Base-by-base conservation (phyloP, 768 basidiomycete species). In the Mycena latifolia region DNA sequence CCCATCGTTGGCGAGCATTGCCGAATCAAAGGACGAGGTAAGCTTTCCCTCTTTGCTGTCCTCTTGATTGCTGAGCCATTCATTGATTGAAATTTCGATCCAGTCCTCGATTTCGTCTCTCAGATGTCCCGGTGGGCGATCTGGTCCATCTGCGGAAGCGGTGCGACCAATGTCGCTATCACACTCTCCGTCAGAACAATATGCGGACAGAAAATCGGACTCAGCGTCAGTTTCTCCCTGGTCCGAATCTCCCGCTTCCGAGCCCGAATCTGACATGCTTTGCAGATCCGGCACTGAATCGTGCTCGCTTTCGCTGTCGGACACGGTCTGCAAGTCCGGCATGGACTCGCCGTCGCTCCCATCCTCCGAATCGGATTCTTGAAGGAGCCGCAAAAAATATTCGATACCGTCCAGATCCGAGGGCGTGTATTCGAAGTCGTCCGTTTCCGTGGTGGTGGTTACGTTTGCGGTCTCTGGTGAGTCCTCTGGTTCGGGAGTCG, bases 211-310 rank as follows among this genome's bases (percentile, higher is more conserved):
- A n/a, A n/a, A n/a, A n/a, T n/a, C n/a, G n/a, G n/a, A n/a, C n/a
- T n/a, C n/a, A n/a, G n/a, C n/a, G n/a, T n/a, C n/a, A n/a, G n/a
- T n/a, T n/a, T n/a, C n/a, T n/a, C n/a, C n/a, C 15, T 14, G 37
- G 8, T 37, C 14, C 37, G 37, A 37, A n/a, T n/a, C n/a, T n/a
- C n/a, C n/a, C n/a, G n/a, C n/a, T 27, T 64, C 54, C 48, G 37
- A 7, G 15, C 57, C 55, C 8, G 55, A 45, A 8, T n/a, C 29
- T 31, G 55, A 56, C 14, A 52, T 56, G 20, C 41, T 29, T 17
- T 64, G 63, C 55, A 63, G 62, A 27, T 63, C 48, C 55, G 55
- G 62, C 55, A 63, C 27, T 0, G 31, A 39, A 11, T 35, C 47
- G 54, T 29, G 20, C 4, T 55, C 37, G 48, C 24, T 58, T 48